phyloP scores from a whole-genome alignment of 805 yeast genomes.

The Candida easanensis region DNA sequence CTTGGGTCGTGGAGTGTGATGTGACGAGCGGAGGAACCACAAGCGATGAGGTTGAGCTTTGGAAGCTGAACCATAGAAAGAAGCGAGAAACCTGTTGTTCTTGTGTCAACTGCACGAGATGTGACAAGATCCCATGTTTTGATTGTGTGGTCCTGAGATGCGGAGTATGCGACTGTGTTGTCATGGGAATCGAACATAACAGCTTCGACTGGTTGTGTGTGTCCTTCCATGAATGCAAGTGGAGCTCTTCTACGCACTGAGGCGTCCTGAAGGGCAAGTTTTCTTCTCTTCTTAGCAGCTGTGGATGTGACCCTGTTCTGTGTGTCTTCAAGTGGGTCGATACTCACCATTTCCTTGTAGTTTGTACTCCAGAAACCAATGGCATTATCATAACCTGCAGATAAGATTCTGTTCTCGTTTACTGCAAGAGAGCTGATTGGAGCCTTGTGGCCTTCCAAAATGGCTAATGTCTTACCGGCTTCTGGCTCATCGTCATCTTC shows the following conservation, averaged over 20 bases:
- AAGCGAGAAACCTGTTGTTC: conserved; percentile 81
- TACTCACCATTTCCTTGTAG: conserved; percentile 76
- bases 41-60: conserved; percentile 66
- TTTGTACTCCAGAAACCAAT: conserved; percentile 89
- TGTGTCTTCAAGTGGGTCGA: conserved; percentile 45
- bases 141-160: conserved; percentile 91
- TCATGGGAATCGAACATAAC: conserved; percentile 74
- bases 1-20: conserved; percentile 93
- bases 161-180: conserved; percentile 83
- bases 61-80: conserved; percentile 72
- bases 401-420: conserved; percentile 59
- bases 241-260: conserved; percentile 80
- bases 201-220: conserved; percentile 83
- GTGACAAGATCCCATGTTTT: conserved; percentile 97
- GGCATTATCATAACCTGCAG: conserved; percentile 79
- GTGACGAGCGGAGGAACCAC: conserved; percentile 98
- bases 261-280: conserved; percentile 73
- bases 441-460: conserved; percentile 86
- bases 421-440: conserved; percentile 73
- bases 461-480: conserved; percentile 76
- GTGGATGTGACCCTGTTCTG: conserved; percentile 56
- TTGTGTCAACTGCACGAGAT: conserved; percentile 79
- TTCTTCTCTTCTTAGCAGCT: conserved; percentile 85
- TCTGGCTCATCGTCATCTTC: conserved; percentile 50
- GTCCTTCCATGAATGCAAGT: conserved; percentile 74